Evolutionary conservation across 2,329 filamentous ascomycete genomes (phyloP).

Genomic region (Cladosporium sp.): DNA sequence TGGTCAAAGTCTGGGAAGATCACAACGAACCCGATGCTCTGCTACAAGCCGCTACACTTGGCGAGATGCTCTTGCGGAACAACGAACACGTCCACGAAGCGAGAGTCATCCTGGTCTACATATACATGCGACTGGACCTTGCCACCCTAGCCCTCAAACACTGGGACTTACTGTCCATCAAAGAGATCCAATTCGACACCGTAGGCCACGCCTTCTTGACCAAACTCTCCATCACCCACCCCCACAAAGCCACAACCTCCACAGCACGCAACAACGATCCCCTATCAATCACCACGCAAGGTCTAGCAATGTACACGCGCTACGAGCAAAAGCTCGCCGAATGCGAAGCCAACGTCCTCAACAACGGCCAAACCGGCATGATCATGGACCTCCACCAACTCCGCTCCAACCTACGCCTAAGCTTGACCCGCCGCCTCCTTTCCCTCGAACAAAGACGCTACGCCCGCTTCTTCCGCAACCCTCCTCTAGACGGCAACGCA

Average conservation of each 20-base stretch:
- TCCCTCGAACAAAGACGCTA: conserved; percentile 30
- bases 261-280: conserved; percentile 24
- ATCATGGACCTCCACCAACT: conserved; percentile 33
- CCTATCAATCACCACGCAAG: conserved; percentile 23
- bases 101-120: conserved; percentile 30
- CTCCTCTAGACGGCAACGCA: conserved; percentile 20
- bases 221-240: conserved; percentile 28
- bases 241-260: conserved; percentile 20
- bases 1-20: conserved; percentile 25
- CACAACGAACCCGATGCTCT: conserved; percentile 19
- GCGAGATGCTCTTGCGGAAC: conserved; percentile 24
- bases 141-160: conserved; percentile 27
- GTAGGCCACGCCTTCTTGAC: conserved; percentile 32
- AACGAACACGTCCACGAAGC: conserved; percentile 30
- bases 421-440: conserved; percentile 27
- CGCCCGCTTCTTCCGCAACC: conserved; percentile 18
- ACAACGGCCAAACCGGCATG: conserved; percentile 31
- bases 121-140: conserved; percentile 31
- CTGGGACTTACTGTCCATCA: conserved; percentile 31
- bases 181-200: conserved; percentile 34
- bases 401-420: conserved; percentile 25
- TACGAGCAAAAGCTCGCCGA: conserved; percentile 31
- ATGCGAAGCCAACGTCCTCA: conserved; percentile 26
- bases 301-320: conserved; percentile 27
- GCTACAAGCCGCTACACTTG: conserved; percentile 28